phyloP scores from a whole-genome alignment of 2,329 filamentous ascomycete species.

The Cercospora zeae-maydis region DNA sequence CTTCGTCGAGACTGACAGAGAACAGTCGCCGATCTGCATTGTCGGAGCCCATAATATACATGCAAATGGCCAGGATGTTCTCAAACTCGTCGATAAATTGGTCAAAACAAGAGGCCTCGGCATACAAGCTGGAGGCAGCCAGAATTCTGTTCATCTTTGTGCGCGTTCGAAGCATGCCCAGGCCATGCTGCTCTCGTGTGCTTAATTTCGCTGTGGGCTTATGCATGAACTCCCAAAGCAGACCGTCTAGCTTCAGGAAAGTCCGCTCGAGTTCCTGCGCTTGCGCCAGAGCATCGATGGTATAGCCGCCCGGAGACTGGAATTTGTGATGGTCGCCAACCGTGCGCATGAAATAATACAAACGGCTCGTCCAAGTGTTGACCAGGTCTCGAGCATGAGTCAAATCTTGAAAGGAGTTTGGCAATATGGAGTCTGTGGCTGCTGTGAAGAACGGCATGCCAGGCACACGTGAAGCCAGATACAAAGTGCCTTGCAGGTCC shows the following conservation, averaged over 20 bases:
- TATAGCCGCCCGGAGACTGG: conserved; percentile 25
- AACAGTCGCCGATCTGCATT: conserved; percentile 29
- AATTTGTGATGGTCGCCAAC: conserved; percentile 31
- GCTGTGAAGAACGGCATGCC: conserved; percentile 32
- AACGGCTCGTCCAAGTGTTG: conserved; percentile 30
- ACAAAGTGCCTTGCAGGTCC: conserved; percentile 33
- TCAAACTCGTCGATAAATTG: conserved; percentile 31
- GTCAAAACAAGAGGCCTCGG: conserved; percentile 30
- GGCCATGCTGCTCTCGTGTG: conserved; percentile 31
- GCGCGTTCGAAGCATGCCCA: conserved; percentile 30
- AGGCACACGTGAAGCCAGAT: conserved; percentile 28
- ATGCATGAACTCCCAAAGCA: conserved; percentile 33
- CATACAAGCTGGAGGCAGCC: conserved; percentile 29
- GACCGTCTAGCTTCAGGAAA: conserved; percentile 27
- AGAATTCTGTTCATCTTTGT: conserved; percentile 33
- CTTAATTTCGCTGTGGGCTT: conserved; percentile 28
- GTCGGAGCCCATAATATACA: conserved; percentile 31
- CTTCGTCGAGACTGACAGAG: conserved; percentile 33
- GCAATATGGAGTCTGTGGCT: conserved; percentile 28
- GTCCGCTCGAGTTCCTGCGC: conserved; percentile 29
- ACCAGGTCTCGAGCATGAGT: conserved; percentile 32
- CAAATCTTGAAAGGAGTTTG: conserved; percentile 27
- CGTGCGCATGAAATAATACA: conserved; percentile 33
- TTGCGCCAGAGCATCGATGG: conserved; percentile 29
- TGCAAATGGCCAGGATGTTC: conserved; percentile 32